phyloP scores from a whole-genome alignment of 495 filamentous ascomycete species.

The Ramalina intermedia region DNA sequence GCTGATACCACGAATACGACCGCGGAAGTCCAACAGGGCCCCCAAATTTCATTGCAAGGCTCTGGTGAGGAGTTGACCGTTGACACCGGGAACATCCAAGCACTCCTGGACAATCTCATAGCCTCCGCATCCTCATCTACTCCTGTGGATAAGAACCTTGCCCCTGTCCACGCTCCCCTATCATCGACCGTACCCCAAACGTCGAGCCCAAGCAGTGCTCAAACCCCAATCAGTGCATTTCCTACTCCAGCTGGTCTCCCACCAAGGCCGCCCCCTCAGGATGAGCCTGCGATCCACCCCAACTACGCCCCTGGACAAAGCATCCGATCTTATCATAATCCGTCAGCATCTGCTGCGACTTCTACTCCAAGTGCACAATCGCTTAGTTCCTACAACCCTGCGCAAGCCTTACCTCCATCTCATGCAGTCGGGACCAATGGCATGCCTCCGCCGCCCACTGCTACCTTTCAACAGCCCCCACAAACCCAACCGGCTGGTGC shows the following conservation, averaged over 20 bases:
- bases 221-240: slow-evolving; percentile 25
- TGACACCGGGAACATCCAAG: slow-evolving; percentile 29
- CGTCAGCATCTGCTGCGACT: slow-evolving; percentile 22
- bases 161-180: slow-evolving; percentile 16
- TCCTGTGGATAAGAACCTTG: slow-evolving; percentile 20
- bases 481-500: slow-evolving; percentile 2
- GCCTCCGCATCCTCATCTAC: slow-evolving; percentile 24
- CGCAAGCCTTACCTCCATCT: slow-evolving; percentile 34
- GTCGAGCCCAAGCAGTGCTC: slow-evolving; percentile 23
- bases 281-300: slow-evolving; percentile 41
- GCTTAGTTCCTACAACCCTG: slow-evolving; percentile 14
- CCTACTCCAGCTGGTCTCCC: slow-evolving; percentile 26
- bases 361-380: slow-evolving; percentile 25
- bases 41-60: slow-evolving; percentile 2
- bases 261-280: slow-evolving; percentile 36
- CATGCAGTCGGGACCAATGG: slow-evolving; percentile 37
- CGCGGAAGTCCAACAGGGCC: not conserved
- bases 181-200: slow-evolving; percentile 19
- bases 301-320: slow-evolving; percentile 42
- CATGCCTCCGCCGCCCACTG: slow-evolving; percentile 45
- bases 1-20: slow-evolving; percentile 24
- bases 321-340: slow-evolving; percentile 43
- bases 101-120: slow-evolving; percentile 37
- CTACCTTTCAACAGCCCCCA: slow-evolving; percentile 35
- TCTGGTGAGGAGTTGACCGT: slow-evolving; percentile 22